Base-by-base conservation (phyloP, 352 stramenopile genomes). In the Globisporangium iwayamae region DNA sequence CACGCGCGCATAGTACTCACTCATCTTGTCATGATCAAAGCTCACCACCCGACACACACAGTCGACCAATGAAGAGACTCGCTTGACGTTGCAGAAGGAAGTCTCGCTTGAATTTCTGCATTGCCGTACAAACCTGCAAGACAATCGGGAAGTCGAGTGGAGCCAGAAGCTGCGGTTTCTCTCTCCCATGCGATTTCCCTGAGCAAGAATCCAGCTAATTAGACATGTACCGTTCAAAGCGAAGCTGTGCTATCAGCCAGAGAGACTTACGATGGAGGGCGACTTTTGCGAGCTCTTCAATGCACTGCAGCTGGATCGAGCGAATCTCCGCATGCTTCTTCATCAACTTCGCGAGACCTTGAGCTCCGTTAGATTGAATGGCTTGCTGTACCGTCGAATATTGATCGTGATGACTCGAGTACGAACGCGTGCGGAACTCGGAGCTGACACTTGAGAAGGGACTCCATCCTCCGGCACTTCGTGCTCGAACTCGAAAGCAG, bases 391-490 rank as follows among this genome's bases (percentile, higher is more conserved):
- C 67, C 0, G 72, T 77, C 46, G 71, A 66, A 22, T 75, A 80
- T 14, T 78, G 62, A 30, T 74, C 62, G n/a, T 68, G 53, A 2
- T 70, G 72, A 22, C 66, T 76, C 1, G 73, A 46, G 56, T 34
- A 72, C 1, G 78, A 79, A 0, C 51, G 65, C 2, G 84, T 91
- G 10, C 79, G 70, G 61, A 86, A 79, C 10, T 62, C 61, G 25
- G 47, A 14, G 9, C 69, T 80, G 2, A 60, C 22, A 1, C n/a
- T n/a, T 0, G 81, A 91, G 55, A 86, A 90, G 11, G 78, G 74
- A 0, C 83, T 80, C 85, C 83, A 93, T 1, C 83, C 85, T 0
- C 85, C 83, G 25, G 74, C 74, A 39, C 70, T 83, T 11, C 78
- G 62, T 20, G 85, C 85, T 22, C 81, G 78, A 38, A 80, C 71